phyloP scores from a whole-genome alignment of 768 basidiomycete genomes.

The Suillus cothurnatus region DNA sequence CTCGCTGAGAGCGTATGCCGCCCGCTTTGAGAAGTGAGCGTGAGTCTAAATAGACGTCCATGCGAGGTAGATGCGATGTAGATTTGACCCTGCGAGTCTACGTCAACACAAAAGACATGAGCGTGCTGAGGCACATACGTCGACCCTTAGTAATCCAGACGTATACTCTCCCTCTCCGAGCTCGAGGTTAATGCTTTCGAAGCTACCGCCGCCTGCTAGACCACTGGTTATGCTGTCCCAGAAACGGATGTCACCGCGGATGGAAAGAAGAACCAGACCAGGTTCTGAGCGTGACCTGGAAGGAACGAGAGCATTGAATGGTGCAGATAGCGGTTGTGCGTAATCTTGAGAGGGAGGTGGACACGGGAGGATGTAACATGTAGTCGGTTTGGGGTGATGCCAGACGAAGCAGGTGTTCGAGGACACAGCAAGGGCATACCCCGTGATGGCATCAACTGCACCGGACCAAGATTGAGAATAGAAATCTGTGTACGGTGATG shows the following conservation, averaged over 20 bases:
- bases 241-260: slow-evolving; percentile 72
- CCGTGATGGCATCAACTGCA: slow-evolving; percentile 69
- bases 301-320: slow-evolving; percentile 60
- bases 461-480: slow-evolving; percentile 68
- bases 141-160: slow-evolving; percentile 65
- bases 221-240: slow-evolving; percentile 90
- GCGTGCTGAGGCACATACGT: slow-evolving; percentile 46
- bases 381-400: slow-evolving; percentile 78
- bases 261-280: slow-evolving; percentile 78
- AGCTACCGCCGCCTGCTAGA: slow-evolving; percentile 75
- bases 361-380: slow-evolving; percentile 82
- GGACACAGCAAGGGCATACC: slow-evolving; percentile 75
- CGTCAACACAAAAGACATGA: slow-evolving; percentile 13
- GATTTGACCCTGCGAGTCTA: slow-evolving; percentile 51
- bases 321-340: slow-evolving; percentile 50
- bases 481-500: slow-evolving; percentile 52
- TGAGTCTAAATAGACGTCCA: slow-evolving; percentile 66
- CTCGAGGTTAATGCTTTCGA: slow-evolving; percentile 47
- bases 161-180: slow-evolving; percentile 55
- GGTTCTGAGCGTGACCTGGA: slow-evolving; percentile 67
- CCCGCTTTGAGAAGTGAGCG: slow-evolving; percentile 67
- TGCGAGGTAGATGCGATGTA: slow-evolving; percentile 70
- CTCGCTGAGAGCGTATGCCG: slow-evolving; percentile 62
- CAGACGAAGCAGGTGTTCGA: slow-evolving; percentile 79
- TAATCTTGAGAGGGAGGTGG: slow-evolving; percentile 48